Conservation (phyloP, 257 asterid species). For the Scutellaria minor region DNA sequence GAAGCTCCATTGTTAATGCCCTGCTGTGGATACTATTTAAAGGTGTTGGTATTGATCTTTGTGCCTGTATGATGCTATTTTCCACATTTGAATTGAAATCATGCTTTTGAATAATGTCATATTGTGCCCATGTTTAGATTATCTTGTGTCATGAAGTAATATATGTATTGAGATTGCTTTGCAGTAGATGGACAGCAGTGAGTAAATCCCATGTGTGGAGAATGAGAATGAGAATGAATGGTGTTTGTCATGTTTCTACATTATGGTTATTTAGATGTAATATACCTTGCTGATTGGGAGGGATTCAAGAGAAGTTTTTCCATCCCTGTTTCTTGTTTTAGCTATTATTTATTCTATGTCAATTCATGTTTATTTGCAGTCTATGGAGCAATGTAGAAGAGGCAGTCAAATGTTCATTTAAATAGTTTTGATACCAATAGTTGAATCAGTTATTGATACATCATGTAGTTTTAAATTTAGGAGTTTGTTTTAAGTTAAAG, state of each 20-base stretch:
- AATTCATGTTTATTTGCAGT: neutral
- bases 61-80: conserved; percentile 14
- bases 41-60: neutral
- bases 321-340: neutral
- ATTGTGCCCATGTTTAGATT: neutral
- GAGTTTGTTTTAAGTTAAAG: neutral
- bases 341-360: neutral
- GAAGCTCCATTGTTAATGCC: neutral
- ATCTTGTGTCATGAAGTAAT: neutral
- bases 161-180: neutral
- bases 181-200: neutral
- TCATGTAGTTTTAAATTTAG: neutral
- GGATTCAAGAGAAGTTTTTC: neutral
- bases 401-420: neutral
- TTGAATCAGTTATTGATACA: neutral
- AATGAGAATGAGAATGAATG: neutral
- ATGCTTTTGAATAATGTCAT: conserved; percentile 16
- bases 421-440: neutral
- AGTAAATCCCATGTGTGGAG: neutral
- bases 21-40: neutral
- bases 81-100: neutral
- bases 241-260: conserved; percentile 3
- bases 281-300: neutral
- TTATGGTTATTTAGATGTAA: neutral
- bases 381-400: neutral